These are phyloP conservation scores for Pleurotus ostreatus DNA, from an alignment of 768 basidiomycete genomes.

Conservation along the genomic window DNA sequence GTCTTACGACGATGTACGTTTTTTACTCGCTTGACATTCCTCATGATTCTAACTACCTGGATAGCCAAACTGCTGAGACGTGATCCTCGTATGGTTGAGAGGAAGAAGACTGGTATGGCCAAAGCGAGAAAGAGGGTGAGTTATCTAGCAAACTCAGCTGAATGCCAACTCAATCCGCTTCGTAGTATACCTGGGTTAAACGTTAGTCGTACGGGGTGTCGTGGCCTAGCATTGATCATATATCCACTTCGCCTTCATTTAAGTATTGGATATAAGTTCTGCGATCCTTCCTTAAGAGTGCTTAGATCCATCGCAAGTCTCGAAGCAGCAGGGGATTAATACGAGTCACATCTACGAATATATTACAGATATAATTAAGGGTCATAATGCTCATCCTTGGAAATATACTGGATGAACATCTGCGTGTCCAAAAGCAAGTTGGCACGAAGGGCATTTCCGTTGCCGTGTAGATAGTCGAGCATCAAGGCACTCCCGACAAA, in stretches of 20 bases:
- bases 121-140: conserved; percentile 91
- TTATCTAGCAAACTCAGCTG: conserved; percentile 16
- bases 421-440: conserved; percentile 72
- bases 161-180: conserved; percentile 4
- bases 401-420: conserved; percentile 61
- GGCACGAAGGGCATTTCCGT: conserved; percentile 91
- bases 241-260: no score
- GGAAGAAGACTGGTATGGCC: conserved; percentile 91
- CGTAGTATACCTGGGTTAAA: conserved; percentile 94
- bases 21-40: neutral
- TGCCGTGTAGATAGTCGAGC: conserved; percentile 85
- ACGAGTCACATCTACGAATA: conserved; percentile 14
- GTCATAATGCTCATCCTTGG: conserved; percentile 28
- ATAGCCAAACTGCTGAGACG: conserved; percentile 81
- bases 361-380: conserved; percentile 4
- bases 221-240: no score
- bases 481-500: conserved; percentile 83
- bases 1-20: conserved; percentile 71
- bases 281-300: no score
- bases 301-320: no score
- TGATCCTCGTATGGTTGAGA: conserved; percentile 97
- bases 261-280: no score
- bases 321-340: conserved; percentile 7
- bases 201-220: conserved; percentile 43
- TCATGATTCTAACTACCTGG: neutral